Evolutionary conservation across 106 monocot genomes (phyloP), one percentile per base, ranked within the genome.

Genomic region (Cymbidium sinense): DNA sequence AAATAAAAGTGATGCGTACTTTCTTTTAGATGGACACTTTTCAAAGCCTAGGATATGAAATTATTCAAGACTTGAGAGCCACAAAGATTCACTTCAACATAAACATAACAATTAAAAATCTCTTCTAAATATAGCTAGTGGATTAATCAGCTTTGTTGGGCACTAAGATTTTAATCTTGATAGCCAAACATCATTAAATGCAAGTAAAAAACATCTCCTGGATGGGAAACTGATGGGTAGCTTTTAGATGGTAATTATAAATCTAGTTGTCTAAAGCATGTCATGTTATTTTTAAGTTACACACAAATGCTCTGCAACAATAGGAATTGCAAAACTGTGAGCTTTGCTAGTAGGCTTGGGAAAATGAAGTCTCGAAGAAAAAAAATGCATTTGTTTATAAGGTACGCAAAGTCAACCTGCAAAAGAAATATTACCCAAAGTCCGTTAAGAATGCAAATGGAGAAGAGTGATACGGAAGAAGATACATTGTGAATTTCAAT

Each of bases 31-130:
- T 67, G 31, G 33, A 67, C 33, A 4, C 31, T 31, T 67, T 33
- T 15, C 33, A 33, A 67, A 33, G 47, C 33, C 1, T 33, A 29
- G 10, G 0, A 33, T 18, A 67, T 67, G 10, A 33, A 13, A 67
- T 17, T 33, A 67, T 67, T 67, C 67, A 67, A 67, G 25, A 29
- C 67, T 13, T 33, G 33, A 64, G 5, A 54, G 64, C 28, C 23
- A 64, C 27, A 28, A 64, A 64, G 8, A 64, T 25, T 27, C n/a
- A 67, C 27, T 67, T 67, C 65, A 67, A 67, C 65, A 67, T 67
- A 30, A 31, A 67, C 1, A 31, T 31, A 13, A 67, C 20, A 31
- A 23, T 23, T 23, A 58, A 28, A 28, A 4, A 67, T 30, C 65
- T 67, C 65, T 67, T 30, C 11, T 12, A 12, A 67, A 30, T 31